Conservation (phyloP, 78 protist species). For the Mantamonas sphyraenae region DNA sequence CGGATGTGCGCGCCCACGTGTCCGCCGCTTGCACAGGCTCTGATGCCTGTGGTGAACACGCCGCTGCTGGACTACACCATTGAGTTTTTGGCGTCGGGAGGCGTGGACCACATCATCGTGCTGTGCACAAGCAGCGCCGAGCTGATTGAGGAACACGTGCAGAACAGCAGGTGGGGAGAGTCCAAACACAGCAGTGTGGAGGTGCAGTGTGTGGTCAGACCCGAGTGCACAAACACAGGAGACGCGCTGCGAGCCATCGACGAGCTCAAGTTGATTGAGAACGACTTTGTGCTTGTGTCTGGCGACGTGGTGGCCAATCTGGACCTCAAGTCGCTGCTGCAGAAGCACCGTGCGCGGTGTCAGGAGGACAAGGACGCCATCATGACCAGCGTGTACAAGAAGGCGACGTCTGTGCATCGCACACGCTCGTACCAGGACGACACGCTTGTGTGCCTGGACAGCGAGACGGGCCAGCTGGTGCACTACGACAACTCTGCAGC, state of each 20-base stretch:
- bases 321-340: slow-evolving; percentile 40
- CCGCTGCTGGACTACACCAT: slow-evolving; percentile 45
- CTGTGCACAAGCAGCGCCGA: slow-evolving; percentile 13
- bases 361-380: slow-evolving; percentile 51
- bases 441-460: slow-evolving; percentile 15
- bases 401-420: slow-evolving; percentile 37
- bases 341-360: slow-evolving; percentile 50
- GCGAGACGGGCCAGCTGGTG: slow-evolving; percentile 21
- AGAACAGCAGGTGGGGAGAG: background rate
- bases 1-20: background rate
- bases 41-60: slow-evolving; percentile 27
- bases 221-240: slow-evolving; percentile 38
- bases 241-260: slow-evolving; percentile 69
- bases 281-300: slow-evolving; percentile 58
- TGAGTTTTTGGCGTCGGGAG: slow-evolving; percentile 35
- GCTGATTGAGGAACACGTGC: background rate
- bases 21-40: background rate
- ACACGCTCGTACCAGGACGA: slow-evolving; percentile 33
- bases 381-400: slow-evolving; percentile 57
- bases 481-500: slow-evolving; percentile 29
- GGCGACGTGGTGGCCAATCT: slow-evolving; percentile 71
- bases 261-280: slow-evolving; percentile 29
- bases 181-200: background rate
- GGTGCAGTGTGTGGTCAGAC: slow-evolving; percentile 19
- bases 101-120: slow-evolving; percentile 35